Percentiles rank a stretch among this genome's conserved stretches.
Conservation (phyloP, 2,329 filamentous ascomycete genomes). For the Capronia americana region DNA sequence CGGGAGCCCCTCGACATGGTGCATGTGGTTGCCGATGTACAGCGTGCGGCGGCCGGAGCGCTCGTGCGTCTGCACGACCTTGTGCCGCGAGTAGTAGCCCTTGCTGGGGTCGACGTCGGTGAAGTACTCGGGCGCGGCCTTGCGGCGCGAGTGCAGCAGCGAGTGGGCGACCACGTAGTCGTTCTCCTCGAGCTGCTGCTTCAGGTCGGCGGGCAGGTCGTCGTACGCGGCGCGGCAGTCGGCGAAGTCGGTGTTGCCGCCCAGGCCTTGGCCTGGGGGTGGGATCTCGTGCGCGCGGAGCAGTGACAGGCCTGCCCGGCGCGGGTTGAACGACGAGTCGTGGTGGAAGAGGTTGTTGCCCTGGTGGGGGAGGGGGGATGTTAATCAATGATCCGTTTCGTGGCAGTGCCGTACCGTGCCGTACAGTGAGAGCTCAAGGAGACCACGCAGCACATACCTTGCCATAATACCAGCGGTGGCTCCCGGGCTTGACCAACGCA, state of each 20-base stretch:
- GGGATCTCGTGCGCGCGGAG: conserved; percentile 59
- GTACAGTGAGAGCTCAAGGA: no score
- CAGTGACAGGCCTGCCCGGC: conserved; percentile 60
- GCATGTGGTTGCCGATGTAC: conserved; percentile 61
- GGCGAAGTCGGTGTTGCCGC: conserved; percentile 60
- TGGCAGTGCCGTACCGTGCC: no score
- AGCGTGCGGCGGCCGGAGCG: conserved; percentile 55
- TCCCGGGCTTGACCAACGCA: conserved; percentile 50
- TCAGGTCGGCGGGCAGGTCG: conserved; percentile 50
- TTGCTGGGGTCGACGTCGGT: conserved; percentile 51
- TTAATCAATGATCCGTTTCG: background rate
- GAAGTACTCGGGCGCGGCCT: conserved; percentile 54
- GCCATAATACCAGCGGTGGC: conserved; percentile 51
- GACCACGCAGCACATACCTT: conserved; percentile 43
- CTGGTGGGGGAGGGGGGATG: conserved; percentile 30
- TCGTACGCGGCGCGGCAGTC: conserved; percentile 61
- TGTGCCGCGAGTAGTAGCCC: conserved; percentile 54
- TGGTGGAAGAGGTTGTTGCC: conserved; percentile 63
- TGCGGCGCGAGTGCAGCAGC: conserved; percentile 60
- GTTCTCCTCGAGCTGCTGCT: conserved; percentile 46
- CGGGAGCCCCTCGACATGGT: conserved; percentile 53
- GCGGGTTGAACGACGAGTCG: conserved; percentile 64
- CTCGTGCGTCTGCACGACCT: conserved; percentile 59
- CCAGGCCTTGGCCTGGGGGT: conserved; percentile 50
- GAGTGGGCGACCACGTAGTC: conserved; percentile 60